These are phyloP conservation scores for Xylaria telfairii DNA, from an alignment of 495 filamentous ascomycete genomes.

Conservation along the genomic window DNA sequence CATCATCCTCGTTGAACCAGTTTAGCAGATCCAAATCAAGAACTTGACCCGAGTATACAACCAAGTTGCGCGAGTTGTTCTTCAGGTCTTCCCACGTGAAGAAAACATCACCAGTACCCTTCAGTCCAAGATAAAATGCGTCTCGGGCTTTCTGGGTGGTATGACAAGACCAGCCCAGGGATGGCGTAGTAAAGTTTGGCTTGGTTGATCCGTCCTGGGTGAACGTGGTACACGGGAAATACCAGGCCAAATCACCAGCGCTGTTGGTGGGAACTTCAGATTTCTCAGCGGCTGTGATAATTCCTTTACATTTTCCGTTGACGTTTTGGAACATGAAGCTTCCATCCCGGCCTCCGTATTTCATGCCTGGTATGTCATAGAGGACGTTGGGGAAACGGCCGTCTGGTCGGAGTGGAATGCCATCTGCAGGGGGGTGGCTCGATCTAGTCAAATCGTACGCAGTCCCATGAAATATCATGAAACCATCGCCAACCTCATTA, in stretches of 20 bases:
- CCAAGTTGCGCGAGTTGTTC: slow-evolving; percentile 85
- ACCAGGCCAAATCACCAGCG: slow-evolving; percentile 88
- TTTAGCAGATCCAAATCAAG: slow-evolving; percentile 88
- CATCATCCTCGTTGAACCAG: slow-evolving; percentile 88
- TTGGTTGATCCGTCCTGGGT: slow-evolving; percentile 89
- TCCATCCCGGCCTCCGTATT: slow-evolving; percentile 82
- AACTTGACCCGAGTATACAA: slow-evolving; percentile 93
- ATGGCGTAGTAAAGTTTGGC: slow-evolving; percentile 73
- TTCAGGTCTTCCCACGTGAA: slow-evolving; percentile 95
- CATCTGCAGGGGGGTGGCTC: slow-evolving; percentile 74
- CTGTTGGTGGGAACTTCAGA: slow-evolving; percentile 82
- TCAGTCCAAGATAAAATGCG: slow-evolving; percentile 76
- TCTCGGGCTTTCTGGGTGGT: slow-evolving; percentile 70
- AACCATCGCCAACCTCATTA: slow-evolving; percentile 79
- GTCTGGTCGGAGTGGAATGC: slow-evolving; percentile 65
- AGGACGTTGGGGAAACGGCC: slow-evolving; percentile 72
- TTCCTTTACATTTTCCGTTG: slow-evolving; percentile 93
- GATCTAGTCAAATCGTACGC: slow-evolving; percentile 82
- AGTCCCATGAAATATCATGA: slow-evolving; percentile 94
- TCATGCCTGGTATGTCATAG: slow-evolving; percentile 76
- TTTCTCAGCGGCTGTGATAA: slow-evolving; percentile 73
- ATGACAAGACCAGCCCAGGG: slow-evolving; percentile 87
- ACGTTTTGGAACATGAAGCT: slow-evolving; percentile 99
- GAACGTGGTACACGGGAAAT: slow-evolving; percentile 91
- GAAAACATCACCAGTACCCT: slow-evolving; percentile 68